phyloP scores from a whole-genome alignment of 176 grass and related monocot species.

The Dendrocalamus sinicus region DNA sequence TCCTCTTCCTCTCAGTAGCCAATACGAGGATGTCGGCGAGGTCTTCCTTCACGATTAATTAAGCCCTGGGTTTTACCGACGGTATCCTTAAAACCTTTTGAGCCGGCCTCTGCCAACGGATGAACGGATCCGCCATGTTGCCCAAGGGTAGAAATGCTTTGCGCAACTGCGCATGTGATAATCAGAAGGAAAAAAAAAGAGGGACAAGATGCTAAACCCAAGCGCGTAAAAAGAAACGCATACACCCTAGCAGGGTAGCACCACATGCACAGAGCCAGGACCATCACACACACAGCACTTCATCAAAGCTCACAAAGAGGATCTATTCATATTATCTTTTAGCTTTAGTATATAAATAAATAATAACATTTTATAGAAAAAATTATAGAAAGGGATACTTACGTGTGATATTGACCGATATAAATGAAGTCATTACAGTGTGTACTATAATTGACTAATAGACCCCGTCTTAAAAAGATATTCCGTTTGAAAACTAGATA shows the following conservation, averaged over 20 bases:
- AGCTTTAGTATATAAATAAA: too few relatives aligned
- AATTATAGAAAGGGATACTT: too few relatives aligned
- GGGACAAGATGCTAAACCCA: background rate
- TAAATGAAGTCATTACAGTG: too few relatives aligned
- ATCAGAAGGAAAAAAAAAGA: background rate
- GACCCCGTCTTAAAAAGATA: too few relatives aligned
- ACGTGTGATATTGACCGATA: too few relatives aligned
- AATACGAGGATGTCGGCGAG: background rate
- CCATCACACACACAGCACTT: constrained; percentile 11
- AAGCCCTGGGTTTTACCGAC: background rate
- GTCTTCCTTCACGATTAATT: background rate
- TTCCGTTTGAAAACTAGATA: too few relatives aligned
- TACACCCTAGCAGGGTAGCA: constrained; percentile 3
- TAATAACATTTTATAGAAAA: too few relatives aligned
- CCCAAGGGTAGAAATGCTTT: background rate
- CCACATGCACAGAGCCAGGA: constrained; percentile 37
- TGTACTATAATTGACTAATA: too few relatives aligned
- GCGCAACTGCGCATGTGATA: background rate
- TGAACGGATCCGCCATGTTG: background rate
- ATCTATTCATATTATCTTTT: too few relatives aligned
- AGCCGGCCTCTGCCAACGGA: background rate
- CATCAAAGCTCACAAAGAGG: background rate
- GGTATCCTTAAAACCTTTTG: background rate
- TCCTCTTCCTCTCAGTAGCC: background rate
- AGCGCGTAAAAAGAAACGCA: constrained; percentile 6